Conservation (phyloP, 371 early-diverging fungal species). For the Lichtheimia hyalospora region DNA sequence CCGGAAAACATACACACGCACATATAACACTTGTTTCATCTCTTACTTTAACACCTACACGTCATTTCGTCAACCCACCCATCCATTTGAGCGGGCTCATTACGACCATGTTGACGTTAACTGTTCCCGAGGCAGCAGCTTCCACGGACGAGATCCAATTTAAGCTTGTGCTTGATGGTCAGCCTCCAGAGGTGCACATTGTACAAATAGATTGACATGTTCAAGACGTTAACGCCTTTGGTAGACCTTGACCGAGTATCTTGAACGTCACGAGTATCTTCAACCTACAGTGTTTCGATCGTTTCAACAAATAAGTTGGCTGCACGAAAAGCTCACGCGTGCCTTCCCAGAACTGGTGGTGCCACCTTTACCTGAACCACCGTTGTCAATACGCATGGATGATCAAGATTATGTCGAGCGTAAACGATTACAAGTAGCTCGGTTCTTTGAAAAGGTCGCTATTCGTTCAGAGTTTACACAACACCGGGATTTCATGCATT, state of each 20-base stretch:
- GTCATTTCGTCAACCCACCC: too few species aligned
- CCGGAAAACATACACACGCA: too few species aligned
- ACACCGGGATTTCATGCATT: slow-evolving; percentile 47
- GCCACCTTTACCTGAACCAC: slow-evolving; percentile 59
- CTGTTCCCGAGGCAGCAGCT: slow-evolving; percentile 64
- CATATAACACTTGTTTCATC: too few species aligned
- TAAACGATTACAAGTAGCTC: slow-evolving; percentile 54
- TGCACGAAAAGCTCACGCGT: slow-evolving; percentile 45
- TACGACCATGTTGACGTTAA: slow-evolving; percentile 17
- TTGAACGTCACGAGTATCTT: slow-evolving; percentile 13
- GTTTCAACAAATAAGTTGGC: slow-evolving; percentile 62
- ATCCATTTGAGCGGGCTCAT: too few species aligned
- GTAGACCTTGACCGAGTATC: slow-evolving; percentile 17
- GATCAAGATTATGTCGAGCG: slow-evolving; percentile 66
- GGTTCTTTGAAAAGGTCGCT: slow-evolving; percentile 52
- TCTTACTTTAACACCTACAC: too few species aligned
- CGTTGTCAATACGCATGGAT: slow-evolving; percentile 45
- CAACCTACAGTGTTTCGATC: slow-evolving; percentile 49
- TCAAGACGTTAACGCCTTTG: background rate
- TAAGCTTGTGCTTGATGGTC: slow-evolving; percentile 48
- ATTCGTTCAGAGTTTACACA: slow-evolving; percentile 39
- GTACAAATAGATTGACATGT: too few species aligned
- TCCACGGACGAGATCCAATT: slow-evolving; percentile 63
- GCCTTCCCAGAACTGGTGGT: slow-evolving; percentile 43
- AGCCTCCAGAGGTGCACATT: slow-evolving; percentile 17